phyloP scores from a whole-genome alignment of 495 filamentous ascomycete species.

The Neurospora sp. region DNA sequence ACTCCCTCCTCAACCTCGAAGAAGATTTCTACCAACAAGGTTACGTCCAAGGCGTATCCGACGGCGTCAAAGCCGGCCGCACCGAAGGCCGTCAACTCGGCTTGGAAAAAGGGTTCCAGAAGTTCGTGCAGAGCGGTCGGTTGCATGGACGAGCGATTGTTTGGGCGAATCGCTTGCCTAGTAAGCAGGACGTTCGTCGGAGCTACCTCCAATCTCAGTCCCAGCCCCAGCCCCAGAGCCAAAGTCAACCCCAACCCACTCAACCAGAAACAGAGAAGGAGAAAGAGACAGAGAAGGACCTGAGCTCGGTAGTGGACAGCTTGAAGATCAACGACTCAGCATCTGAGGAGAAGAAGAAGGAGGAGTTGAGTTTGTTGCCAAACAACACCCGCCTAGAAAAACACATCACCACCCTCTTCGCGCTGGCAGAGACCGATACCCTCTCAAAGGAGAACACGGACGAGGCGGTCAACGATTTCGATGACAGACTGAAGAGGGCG shows the following conservation, averaged over 20 bases:
- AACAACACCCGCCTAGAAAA: conserved; percentile 56
- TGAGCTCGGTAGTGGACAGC: background rate
- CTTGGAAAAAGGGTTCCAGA: conserved; percentile 87
- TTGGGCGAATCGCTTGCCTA: conserved; percentile 50
- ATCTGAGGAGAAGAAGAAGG: background rate
- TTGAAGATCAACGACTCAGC: background rate
- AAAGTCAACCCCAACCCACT: conserved; percentile 11
- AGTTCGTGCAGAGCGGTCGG: conserved; percentile 68
- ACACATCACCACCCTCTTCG: conserved; percentile 62
- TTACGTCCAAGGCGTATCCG: conserved; percentile 60
- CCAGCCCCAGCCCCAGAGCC: background rate
- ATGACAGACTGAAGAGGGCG: conserved; percentile 72
- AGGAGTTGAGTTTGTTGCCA: conserved; percentile 27
- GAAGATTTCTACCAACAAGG: conserved; percentile 81
- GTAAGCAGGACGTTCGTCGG: background rate
- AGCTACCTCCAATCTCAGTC: background rate
- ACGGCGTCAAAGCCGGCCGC: conserved; percentile 70
- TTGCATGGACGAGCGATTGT: conserved; percentile 74
- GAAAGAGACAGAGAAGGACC: background rate
- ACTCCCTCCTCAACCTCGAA: conserved; percentile 62
- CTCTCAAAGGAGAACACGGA: conserved; percentile 71
- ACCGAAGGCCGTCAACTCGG: conserved; percentile 86
- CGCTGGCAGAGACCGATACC: conserved; percentile 69
- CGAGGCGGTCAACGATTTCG: conserved; percentile 74
- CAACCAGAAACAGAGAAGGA: background rate